These are phyloP conservation scores for Barnettozyma pratensis DNA, from an alignment of 805 yeast species.

Conservation along the genomic window DNA sequence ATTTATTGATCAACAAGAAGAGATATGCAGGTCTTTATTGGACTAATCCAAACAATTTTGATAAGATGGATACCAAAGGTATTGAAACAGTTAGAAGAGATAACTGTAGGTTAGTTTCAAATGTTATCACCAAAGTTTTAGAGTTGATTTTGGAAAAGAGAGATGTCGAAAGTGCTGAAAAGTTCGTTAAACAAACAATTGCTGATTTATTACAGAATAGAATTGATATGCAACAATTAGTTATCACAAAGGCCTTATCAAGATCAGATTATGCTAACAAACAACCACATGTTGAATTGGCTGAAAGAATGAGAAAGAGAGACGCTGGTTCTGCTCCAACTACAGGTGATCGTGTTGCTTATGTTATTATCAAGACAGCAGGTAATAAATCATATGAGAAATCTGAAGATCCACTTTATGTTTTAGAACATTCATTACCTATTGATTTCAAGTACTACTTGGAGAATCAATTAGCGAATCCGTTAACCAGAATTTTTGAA, in stretches of 20 bases:
- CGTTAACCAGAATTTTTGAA: constrained; percentile 87
- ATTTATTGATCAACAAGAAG: constrained; percentile 88
- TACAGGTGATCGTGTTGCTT: constrained; percentile 96
- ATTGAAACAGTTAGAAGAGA: constrained; percentile 98
- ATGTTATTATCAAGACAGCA: constrained; percentile 81
- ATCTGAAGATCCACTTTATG: constrained; percentile 95
- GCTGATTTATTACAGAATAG: constrained; percentile 87
- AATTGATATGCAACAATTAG: constrained; percentile 88
- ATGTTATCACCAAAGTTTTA: constrained; percentile 88
- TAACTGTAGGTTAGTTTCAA: constrained; percentile 90
- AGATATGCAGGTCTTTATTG: constrained; percentile 96
- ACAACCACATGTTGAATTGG: constrained; percentile 95
- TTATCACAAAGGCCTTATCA: constrained; percentile 88
- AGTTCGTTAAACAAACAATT: constrained; percentile 80
- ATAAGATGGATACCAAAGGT: constrained; percentile 98
- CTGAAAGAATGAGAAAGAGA: constrained; percentile 92
- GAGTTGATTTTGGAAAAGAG: constrained; percentile 82
- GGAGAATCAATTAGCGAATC: constrained; percentile 90
- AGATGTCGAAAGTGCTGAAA: constrained; percentile 79
- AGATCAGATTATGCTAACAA: constrained; percentile 86
- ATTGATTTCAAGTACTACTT: constrained; percentile 92
- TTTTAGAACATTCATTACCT: constrained; percentile 85
- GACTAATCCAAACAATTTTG: constrained; percentile 89
- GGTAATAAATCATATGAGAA: constrained; percentile 86
- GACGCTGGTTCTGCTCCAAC: constrained; percentile 98